These are phyloP conservation scores for bread wheat (Triticum aestivum) DNA, from an alignment of 176 grass and related monocot species.

Conservation along the genomic window IWGSC_CS_RefSeq_v2.1 NC_057813.1:756928769-756929268, in stretches of 20 bases:
- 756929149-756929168: background rate
- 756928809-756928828: conserved; percentile 8
- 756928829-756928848: background rate
- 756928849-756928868: conserved; percentile 22
- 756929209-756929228: background rate
- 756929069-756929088: background rate
- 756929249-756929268: no score
- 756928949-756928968: conserved; percentile 65
- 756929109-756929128: background rate
- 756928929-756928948: conserved; percentile 73
- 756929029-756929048: no score
- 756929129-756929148: background rate
- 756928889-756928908: conserved; percentile 93
- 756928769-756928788: no score
- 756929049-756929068: background rate
- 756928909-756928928: conserved; percentile 89
- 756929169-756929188: background rate
- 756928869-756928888: conserved; percentile 67
- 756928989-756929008: conserved; percentile 77
- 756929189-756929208: background rate
- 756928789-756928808: no score
- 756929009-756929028: conserved; percentile 24
- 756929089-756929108: background rate
- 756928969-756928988: conserved; percentile 78
- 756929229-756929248: no score